A percentile compares a stretch with the other conserved stretches of the same genome.
Evolutionary conservation across 2,329 filamentous ascomycete species (phyloP).

Genomic region (Eutypa lata): DNA sequence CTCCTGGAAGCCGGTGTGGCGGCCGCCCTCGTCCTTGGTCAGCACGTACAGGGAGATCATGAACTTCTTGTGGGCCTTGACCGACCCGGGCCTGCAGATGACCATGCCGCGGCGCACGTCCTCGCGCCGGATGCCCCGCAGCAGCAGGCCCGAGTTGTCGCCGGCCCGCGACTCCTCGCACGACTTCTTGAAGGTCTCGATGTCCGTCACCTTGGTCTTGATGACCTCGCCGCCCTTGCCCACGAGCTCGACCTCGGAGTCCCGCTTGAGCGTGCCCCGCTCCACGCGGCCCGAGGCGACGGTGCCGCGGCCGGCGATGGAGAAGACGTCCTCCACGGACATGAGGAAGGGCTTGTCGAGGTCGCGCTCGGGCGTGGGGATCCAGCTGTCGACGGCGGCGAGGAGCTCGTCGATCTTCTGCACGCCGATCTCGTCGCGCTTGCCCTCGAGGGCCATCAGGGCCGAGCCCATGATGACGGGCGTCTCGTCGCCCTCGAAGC

Average conservation of each 20-base stretch:
- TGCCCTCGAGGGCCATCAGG: slow-evolving; percentile 86
- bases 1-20: slow-evolving; percentile 90
- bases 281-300: slow-evolving; percentile 96
- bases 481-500: slow-evolving; percentile 97
- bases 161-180: slow-evolving; percentile 94
- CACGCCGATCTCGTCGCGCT: slow-evolving; percentile 81
- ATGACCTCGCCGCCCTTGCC: slow-evolving; percentile 79
- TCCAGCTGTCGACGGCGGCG: slow-evolving; percentile 88
- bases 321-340: slow-evolving; percentile 93
- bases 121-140: slow-evolving; percentile 94
- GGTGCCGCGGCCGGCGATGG: slow-evolving; percentile 89
- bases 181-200: slow-evolving; percentile 99
- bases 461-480: slow-evolving; percentile 97
- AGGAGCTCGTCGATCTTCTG: slow-evolving; percentile 90
- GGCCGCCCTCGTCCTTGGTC: slow-evolving; percentile 95
- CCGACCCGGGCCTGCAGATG: slow-evolving; percentile 74
- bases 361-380: slow-evolving; percentile 90
- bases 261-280: slow-evolving; percentile 90
- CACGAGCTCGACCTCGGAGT: slow-evolving; percentile 90
- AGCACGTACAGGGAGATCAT: slow-evolving; percentile 94
- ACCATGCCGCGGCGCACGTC: slow-evolving; percentile 96
- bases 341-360: slow-evolving; percentile 99
- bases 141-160: slow-evolving; percentile 95
- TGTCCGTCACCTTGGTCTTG: slow-evolving; percentile 99
- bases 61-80: slow-evolving; percentile 89